phyloP scores from a whole-genome alignment of 2,329 filamentous ascomycete genomes.

The Phialocephala sp. region DNA sequence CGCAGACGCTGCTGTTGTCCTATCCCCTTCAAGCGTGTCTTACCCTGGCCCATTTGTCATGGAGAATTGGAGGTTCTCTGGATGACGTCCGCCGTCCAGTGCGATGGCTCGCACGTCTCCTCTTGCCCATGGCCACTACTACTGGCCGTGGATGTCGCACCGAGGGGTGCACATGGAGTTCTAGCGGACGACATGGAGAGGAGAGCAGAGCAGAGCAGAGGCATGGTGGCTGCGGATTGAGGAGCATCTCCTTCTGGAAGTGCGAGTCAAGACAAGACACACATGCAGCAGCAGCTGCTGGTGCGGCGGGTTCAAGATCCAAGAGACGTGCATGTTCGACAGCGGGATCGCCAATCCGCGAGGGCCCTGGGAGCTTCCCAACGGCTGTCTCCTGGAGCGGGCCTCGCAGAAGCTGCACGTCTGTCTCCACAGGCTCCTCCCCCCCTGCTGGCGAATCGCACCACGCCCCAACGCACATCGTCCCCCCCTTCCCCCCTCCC shows the following conservation, averaged over 20 bases:
- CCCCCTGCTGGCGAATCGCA: constrained; percentile 5
- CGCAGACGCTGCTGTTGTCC: background rate
- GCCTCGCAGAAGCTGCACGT: background rate
- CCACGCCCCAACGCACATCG: background rate
- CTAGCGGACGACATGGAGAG: constrained; percentile 1
- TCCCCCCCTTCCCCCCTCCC: too few species aligned
- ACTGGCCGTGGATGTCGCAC: background rate
- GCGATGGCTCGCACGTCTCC: background rate
- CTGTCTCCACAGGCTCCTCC: background rate
- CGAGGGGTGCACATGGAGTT: constrained; percentile 6
- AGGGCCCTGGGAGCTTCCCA: constrained; percentile 2
- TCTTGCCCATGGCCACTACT: background rate
- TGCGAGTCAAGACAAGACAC: background rate
- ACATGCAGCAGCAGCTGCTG: background rate
- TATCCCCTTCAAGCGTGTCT: background rate
- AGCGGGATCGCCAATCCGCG: constrained; percentile 16
- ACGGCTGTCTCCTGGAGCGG: constrained; percentile 3
- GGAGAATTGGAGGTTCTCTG: background rate
- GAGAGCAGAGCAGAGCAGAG: background rate
- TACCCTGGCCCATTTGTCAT: background rate
- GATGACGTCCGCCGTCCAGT: background rate
- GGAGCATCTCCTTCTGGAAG: background rate
- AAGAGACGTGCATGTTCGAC: constrained; percentile 16
- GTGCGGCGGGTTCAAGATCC: constrained; percentile 1
- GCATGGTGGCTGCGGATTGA: background rate